Evolutionary conservation across 345 rosid genomes (phyloP).

Genomic region (Orychophragmus violaceus): DNA sequence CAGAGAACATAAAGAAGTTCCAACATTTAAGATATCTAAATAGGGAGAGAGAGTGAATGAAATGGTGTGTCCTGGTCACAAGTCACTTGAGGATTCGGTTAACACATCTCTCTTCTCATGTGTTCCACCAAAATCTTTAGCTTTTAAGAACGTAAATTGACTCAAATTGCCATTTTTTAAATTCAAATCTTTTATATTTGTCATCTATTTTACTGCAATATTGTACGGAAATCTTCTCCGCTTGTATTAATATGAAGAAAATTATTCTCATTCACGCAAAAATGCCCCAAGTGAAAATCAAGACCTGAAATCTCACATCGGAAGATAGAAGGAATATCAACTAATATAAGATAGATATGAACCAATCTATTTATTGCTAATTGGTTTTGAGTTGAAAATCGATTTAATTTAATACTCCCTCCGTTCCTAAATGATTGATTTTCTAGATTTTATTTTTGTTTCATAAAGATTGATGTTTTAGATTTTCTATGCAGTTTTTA

Average conservation of each 20-base stretch:
- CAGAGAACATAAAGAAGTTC: slow-evolving; percentile 64
- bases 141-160: slow-evolving; percentile 9
- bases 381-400: too few species aligned
- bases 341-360: too few species aligned
- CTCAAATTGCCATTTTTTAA: not conserved
- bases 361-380: too few species aligned
- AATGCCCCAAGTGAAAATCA: too few species aligned
- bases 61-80: slow-evolving; percentile 65
- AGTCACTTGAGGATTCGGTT: slow-evolving; percentile 60
- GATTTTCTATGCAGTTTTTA: too few species aligned
- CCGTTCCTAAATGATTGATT: too few species aligned
- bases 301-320: too few species aligned
- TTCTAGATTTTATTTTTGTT: too few species aligned
- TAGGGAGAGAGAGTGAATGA: slow-evolving; percentile 64
- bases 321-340: too few species aligned
- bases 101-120: slow-evolving; percentile 14
- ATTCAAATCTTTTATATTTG: not conserved
- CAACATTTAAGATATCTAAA: slow-evolving; percentile 75
- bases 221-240: not conserved
- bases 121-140: not conserved
- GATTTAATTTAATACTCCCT: too few species aligned
- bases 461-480: too few species aligned
- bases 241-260: not conserved
- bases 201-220: not conserved
- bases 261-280: too few species aligned